Evolutionary conservation across 192 early-diverging fungal species (phyloP).

Genomic region (Coemansia furcata): DNA sequence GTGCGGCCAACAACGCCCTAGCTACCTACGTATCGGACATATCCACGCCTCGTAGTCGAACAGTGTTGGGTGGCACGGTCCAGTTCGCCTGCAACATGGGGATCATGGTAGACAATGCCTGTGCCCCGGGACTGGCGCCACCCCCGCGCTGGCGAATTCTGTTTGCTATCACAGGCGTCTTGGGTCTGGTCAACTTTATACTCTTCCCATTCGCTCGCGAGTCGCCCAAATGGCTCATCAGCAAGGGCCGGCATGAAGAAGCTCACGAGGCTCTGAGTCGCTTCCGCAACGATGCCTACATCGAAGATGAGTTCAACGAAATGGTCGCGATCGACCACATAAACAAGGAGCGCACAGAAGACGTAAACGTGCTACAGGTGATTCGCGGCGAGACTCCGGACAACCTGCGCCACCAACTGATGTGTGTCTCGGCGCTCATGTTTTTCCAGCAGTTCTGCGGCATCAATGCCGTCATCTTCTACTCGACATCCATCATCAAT

Average conservation of each 20-base stretch:
- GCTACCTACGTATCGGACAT: constrained; percentile 79
- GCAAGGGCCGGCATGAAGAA: constrained; percentile 60
- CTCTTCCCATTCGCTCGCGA: constrained; percentile 73
- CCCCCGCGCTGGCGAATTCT: constrained; percentile 72
- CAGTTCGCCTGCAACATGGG: constrained; percentile 77
- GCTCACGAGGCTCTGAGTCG: constrained; percentile 53
- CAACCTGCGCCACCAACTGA: constrained; percentile 59
- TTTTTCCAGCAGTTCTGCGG: constrained; percentile 81
- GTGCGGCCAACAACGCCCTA: constrained; percentile 58
- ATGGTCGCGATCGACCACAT: constrained; percentile 54
- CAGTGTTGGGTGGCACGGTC: constrained; percentile 67
- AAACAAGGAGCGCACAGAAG: constrained; percentile 37
- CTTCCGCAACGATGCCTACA: constrained; percentile 55
- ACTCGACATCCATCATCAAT: constrained; percentile 77
- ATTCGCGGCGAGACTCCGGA: constrained; percentile 53
- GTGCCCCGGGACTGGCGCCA: constrained; percentile 58
- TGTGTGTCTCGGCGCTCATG: constrained; percentile 64
- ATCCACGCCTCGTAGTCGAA: constrained; percentile 65
- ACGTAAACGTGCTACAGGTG: constrained; percentile 54
- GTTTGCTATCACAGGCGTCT: constrained; percentile 60
- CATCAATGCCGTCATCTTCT: constrained; percentile 85
- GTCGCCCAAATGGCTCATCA: constrained; percentile 70
- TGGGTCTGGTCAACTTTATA: constrained; percentile 55
- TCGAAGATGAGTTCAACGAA: constrained; percentile 64
- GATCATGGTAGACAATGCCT: constrained; percentile 68